phyloP scores from a whole-genome alignment of 1,284 basidiomycete species.

The Ganoderma multipileum region DNA sequence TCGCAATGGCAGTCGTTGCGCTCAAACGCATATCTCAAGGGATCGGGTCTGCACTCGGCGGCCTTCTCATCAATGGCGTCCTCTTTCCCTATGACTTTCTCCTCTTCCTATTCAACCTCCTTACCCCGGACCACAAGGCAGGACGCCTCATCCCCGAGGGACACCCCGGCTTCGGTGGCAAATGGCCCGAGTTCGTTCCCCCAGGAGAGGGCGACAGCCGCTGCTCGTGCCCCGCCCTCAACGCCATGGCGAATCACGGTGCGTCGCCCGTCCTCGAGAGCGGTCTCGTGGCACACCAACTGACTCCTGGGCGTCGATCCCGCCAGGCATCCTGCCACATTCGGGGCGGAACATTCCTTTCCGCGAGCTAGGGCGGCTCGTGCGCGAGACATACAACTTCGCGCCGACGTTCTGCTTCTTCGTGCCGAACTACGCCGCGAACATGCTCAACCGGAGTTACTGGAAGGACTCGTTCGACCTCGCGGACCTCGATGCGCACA shows the following conservation, averaged over 20 bases:
- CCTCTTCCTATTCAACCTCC: conserved; percentile 60
- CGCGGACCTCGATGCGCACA: conserved; percentile 69
- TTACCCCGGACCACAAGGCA: conserved; percentile 54
- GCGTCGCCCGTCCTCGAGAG: conserved; percentile 26
- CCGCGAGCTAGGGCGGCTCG: conserved; percentile 52
- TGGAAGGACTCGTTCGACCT: conserved; percentile 65
- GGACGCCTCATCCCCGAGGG: conserved; percentile 64
- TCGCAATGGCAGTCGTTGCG: conserved; percentile 23
- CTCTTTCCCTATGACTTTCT: conserved; percentile 49
- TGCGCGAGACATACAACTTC: conserved; percentile 72
- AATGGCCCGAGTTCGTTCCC: conserved; percentile 71
- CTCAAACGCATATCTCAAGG: conserved; percentile 27
- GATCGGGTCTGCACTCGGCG: conserved; percentile 24
- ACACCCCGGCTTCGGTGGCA: conserved; percentile 63
- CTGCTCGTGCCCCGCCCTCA: conserved; percentile 73
- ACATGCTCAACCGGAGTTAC: conserved; percentile 62
- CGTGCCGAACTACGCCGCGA: conserved; percentile 64
- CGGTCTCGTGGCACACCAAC: neutral
- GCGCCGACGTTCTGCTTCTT: conserved; percentile 68
- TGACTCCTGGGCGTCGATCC: neutral
- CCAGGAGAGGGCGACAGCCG: conserved; percentile 69
- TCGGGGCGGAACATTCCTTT: conserved; percentile 73
- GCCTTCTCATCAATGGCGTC: conserved; percentile 20
- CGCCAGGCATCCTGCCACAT: conserved; percentile 67
- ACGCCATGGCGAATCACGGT: conserved; percentile 82